Base-by-base conservation (phyloP, 2,329 filamentous ascomycete genomes). In the Colletotrichum sublineola region DNA sequence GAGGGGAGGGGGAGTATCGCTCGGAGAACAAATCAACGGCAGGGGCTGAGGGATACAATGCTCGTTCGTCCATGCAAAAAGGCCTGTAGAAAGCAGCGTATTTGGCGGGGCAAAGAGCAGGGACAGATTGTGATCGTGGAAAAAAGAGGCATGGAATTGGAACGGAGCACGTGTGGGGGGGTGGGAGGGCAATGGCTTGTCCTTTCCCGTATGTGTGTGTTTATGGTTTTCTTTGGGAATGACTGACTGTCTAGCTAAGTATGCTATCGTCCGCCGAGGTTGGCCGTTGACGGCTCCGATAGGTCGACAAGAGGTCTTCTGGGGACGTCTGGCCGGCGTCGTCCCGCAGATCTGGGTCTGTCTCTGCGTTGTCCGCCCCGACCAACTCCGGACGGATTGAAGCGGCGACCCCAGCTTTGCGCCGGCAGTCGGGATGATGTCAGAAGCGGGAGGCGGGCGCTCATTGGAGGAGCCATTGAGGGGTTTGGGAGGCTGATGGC, bases 391-490 rank as follows among this genome's bases (percentile, higher is more conserved):
- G 64, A 63, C 65, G 58, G 68, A 61, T 53, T 62, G 42, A 31
- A 42, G 64, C 42, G 20, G 48, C 64, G 56, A 42, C 46, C 44
- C 61, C 40, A 63, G 68, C 50, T 72, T 65, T 36, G 61, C 63
- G 52, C 71, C 71, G 70, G 58, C 38, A 53, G 11, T 67, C 65
- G 73, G 73, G 67, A 74, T 74, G 73, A 74, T 73, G 73, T 74
- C 73, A 73, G 67, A 63, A 61, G 61, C 55, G 67, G 67, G 38
- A 60, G 64, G 29, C 52, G 61, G 18, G 5, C 42, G 36, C 29
- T 66, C 63, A 74, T 74, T 74, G 73, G 73, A 74, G 73, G 73
- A 74, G 71, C 29, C 71, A 74, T 74, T 74, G 71, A 67, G 73
- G 71, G 73, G 73, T 71, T 61, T 66, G 18, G 24, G 63, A 11